Conservation (phyloP, 768 basidiomycete genomes). For the Gymnopilus junonius region DNA sequence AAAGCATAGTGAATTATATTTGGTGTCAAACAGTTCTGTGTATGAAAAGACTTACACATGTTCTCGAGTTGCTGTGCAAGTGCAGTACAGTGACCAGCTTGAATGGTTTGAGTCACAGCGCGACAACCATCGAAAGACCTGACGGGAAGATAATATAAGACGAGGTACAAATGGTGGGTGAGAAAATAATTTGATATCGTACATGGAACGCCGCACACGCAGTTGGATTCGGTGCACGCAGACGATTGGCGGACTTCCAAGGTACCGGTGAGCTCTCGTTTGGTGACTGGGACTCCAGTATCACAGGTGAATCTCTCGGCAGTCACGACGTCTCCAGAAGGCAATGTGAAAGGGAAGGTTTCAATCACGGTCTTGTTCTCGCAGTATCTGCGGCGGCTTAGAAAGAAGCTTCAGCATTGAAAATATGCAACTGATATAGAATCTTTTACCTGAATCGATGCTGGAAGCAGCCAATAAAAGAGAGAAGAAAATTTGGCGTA, state of each 20-base stretch:
- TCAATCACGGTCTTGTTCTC: conserved; percentile 11
- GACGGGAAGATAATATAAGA: neutral
- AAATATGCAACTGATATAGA: neutral
- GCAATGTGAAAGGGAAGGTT: conserved; percentile 1
- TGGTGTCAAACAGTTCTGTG: neutral
- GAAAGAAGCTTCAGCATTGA: neutral
- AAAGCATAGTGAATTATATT: neutral
- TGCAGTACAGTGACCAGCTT: conserved; percentile 5
- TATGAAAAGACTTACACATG: conserved; percentile 2
- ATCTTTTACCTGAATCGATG: neutral
- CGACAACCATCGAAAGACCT: conserved; percentile 11
- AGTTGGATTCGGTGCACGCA: conserved; percentile 9
- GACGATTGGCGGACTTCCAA: neutral
- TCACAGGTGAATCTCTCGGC: conserved; percentile 15
- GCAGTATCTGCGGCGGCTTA: conserved; percentile 5
- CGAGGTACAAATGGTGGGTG: neutral
- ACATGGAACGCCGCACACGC: conserved; percentile 16
- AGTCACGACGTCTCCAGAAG: conserved; percentile 10
- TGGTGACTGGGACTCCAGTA: neutral
- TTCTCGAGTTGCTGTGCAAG: conserved; percentile 8
- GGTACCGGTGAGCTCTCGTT: neutral
- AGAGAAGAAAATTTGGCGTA: neutral
- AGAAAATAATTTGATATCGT: neutral
- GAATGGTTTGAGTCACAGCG: conserved; percentile 10
- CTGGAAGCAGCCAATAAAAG: neutral